Percentiles rank a stretch among this genome's conserved stretches.
Conservation (phyloP, 2,329 filamentous ascomycete genomes). For the Dothideomycetes sp. region DNA sequence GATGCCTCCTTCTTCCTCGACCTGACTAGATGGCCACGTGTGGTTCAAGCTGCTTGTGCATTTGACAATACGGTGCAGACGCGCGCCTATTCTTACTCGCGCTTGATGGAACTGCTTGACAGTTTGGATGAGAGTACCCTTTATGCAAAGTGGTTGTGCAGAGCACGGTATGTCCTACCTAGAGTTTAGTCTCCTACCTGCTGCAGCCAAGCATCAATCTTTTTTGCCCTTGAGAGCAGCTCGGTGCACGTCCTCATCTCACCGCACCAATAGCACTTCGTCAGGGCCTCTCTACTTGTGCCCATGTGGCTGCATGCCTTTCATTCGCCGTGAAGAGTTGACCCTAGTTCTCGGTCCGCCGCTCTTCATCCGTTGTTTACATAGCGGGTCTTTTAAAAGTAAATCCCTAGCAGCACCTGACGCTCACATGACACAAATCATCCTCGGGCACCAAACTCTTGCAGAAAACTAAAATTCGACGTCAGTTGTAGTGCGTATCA, state of each 20-base stretch:
- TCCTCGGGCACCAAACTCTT: conserved; percentile 15
- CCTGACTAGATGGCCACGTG: too few species aligned
- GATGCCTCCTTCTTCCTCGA: too few species aligned
- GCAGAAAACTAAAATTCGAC: conserved; percentile 23
- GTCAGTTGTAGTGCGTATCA: conserved; percentile 18
- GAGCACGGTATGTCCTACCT: too few species aligned
- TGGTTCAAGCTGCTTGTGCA: too few species aligned
- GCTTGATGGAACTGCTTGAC: too few species aligned
- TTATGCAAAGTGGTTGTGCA: too few species aligned
- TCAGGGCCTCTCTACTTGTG: conserved; percentile 1
- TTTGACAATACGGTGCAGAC: too few species aligned
- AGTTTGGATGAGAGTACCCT: too few species aligned
- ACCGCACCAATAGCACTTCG: conserved; percentile 6
- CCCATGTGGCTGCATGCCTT: conserved; percentile 1
- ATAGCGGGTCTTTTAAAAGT: conserved; percentile 3
- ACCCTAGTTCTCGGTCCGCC: conserved; percentile 2
- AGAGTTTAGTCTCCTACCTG: conserved; percentile 5
- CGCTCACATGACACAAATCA: conserved; percentile 20
- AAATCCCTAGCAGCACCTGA: conserved; percentile 17
- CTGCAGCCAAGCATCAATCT: conserved; percentile 11
- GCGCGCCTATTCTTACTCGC: too few species aligned
- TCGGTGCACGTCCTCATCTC: conserved; percentile 2
- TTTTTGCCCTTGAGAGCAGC: too few species aligned
- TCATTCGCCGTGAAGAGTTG: conserved; percentile 1
- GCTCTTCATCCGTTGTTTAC: neutral